A percentile compares a stretch with the other conserved stretches of the same genome.
phyloP scores from a whole-genome alignment of 2,329 filamentous ascomycete genomes.

The Chrysosporium keratinophilum region DNA sequence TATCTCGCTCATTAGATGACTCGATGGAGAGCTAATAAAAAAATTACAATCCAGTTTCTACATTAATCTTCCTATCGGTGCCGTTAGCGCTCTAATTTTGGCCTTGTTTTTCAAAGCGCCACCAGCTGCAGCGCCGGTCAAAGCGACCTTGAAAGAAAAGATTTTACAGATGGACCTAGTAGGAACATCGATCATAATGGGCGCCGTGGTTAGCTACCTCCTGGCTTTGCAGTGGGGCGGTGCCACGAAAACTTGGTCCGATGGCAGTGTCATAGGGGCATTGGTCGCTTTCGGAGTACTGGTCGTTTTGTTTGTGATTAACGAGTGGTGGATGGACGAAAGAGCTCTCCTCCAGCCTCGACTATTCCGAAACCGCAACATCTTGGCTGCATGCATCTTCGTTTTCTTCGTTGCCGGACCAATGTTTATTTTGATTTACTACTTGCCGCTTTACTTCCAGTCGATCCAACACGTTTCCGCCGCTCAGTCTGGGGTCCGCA shows the following conservation, averaged over 20 bases:
- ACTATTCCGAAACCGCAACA: slow-evolving; percentile 17
- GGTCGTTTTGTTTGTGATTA: slow-evolving; percentile 16
- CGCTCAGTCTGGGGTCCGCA: slow-evolving; percentile 27
- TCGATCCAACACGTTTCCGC: slow-evolving; percentile 34
- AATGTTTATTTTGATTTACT: slow-evolving; percentile 17
- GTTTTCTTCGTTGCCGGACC: slow-evolving; percentile 13
- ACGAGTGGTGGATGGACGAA: slow-evolving; percentile 14
- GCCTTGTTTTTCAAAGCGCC: slow-evolving; percentile 17
- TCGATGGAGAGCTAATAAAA: not conserved
- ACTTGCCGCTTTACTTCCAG: slow-evolving; percentile 34
- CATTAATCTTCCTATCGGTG: slow-evolving; percentile 26
- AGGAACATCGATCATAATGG: slow-evolving; percentile 20
- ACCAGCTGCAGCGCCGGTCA: slow-evolving; percentile 12
- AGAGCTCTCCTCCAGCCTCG: slow-evolving; percentile 25
- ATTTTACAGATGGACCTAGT: slow-evolving; percentile 21
- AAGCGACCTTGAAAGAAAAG: slow-evolving; percentile 14
- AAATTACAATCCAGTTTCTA: slow-evolving; percentile 24
- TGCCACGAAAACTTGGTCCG: slow-evolving; percentile 20
- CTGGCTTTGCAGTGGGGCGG: slow-evolving; percentile 25
- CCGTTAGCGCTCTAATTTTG: slow-evolving; percentile 11
- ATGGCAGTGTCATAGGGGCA: slow-evolving; percentile 18
- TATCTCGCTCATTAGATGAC: not conserved
- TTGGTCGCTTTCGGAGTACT: slow-evolving; percentile 20
- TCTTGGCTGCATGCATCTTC: slow-evolving; percentile 4
- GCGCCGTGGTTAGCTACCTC: slow-evolving; percentile 21